Evolutionary conservation across 306 rosid genomes (phyloP).

Genomic region (Inga oerstediana): DNA sequence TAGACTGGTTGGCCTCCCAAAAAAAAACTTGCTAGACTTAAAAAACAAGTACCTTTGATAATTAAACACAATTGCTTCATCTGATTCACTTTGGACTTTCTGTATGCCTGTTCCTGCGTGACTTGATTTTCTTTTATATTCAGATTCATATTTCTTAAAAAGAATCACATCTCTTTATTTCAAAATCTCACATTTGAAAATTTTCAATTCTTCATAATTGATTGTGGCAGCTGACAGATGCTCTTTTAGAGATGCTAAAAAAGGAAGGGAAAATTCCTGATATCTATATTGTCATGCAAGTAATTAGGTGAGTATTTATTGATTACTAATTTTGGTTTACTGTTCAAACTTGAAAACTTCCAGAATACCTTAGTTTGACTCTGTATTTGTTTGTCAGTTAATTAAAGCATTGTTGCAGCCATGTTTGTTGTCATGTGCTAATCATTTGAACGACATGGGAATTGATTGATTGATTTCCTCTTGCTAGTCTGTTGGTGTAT

Average conservation of each 20-base stretch:
- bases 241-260: conserved; percentile 69
- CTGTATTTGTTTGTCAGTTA: conserved; percentile 18
- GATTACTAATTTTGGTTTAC: conserved; percentile 20
- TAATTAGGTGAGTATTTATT: conserved; percentile 65
- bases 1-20: too few species aligned
- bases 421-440: not conserved
- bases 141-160: not conserved
- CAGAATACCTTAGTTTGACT: conserved; percentile 14
- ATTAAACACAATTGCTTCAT: conserved; percentile 5
- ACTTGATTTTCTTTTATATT: conserved; percentile 8
- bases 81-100: conserved; percentile 3
- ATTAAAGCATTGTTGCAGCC: not conserved
- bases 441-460: conserved; percentile 12
- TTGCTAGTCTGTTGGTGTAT: conserved; percentile 15
- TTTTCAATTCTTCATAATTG: conserved; percentile 30
- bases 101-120: conserved; percentile 2
- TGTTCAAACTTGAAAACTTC: conserved; percentile 14
- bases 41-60: conserved; percentile 14
- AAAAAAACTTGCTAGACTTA: not conserved
- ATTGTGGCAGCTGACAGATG: conserved; percentile 68
- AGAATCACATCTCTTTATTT: not conserved
- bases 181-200: conserved; percentile 15
- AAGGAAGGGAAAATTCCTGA: conserved; percentile 74
- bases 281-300: conserved; percentile 63
- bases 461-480: conserved; percentile 20